A percentile compares a stretch with the other conserved stretches of the same genome.
Evolutionary conservation across 2,329 filamentous ascomycete species (phyloP).

Genomic region (Biscogniauxia mediterranea): DNA sequence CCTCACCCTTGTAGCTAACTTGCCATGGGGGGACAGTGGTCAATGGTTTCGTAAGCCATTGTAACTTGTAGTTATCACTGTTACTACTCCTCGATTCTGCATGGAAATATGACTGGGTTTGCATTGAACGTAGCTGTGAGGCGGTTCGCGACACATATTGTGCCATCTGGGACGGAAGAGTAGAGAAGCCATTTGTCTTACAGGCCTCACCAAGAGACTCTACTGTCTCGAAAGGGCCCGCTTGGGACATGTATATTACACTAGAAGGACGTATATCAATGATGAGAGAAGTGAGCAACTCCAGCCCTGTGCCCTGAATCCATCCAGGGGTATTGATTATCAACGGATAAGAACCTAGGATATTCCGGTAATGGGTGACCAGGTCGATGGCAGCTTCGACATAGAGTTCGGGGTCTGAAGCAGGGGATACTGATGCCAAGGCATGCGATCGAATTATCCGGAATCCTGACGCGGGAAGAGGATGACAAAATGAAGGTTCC

Average conservation of each 20-base stretch:
- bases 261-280: conserved; percentile 53
- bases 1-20: conserved; percentile 54
- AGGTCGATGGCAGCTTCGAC: conserved; percentile 63
- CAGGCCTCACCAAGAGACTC: conserved; percentile 49
- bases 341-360: conserved; percentile 50
- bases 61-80: conserved; percentile 21
- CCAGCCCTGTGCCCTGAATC: conserved; percentile 68
- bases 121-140: conserved; percentile 68
- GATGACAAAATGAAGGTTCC: conserved; percentile 66
- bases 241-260: conserved; percentile 66
- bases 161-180: conserved; percentile 59
- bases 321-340: conserved; percentile 75
- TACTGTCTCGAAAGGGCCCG: conserved; percentile 58
- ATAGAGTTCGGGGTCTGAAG: conserved; percentile 66
- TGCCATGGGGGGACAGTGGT: conserved; percentile 58
- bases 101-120: conserved; percentile 80
- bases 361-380: conserved; percentile 53
- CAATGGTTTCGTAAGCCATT: conserved; percentile 56
- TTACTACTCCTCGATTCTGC: conserved; percentile 24
- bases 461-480: conserved; percentile 33
- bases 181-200: conserved; percentile 41
- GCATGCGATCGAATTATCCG: conserved; percentile 61
- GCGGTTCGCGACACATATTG: conserved; percentile 58
- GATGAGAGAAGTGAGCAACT: conserved; percentile 60
- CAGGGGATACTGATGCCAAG: conserved; percentile 63